phyloP scores from a whole-genome alignment of 2,329 filamentous ascomycete species.

The Saccharata proteae region DNA sequence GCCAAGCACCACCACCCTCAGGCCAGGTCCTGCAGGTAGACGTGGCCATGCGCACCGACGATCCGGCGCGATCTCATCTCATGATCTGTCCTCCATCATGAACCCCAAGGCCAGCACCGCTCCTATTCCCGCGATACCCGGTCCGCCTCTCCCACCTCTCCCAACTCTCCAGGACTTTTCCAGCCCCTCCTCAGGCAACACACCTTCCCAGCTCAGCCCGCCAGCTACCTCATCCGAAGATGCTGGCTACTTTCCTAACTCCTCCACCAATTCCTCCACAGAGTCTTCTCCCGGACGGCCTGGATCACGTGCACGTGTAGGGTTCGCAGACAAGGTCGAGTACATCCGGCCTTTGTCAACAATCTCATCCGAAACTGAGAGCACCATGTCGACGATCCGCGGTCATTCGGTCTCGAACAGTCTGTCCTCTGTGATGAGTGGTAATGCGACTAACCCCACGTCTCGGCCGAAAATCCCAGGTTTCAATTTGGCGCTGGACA shows the following conservation, averaged over 20 bases:
- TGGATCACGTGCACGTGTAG: conserved; percentile 53
- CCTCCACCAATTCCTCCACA: conserved; percentile 16
- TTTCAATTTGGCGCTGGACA: conserved; percentile 28
- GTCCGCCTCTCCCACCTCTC: no score
- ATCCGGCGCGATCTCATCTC: conserved; percentile 69
- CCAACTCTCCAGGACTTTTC: no score
- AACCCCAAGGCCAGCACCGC: conserved; percentile 44
- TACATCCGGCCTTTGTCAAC: conserved; percentile 75
- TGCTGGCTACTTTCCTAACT: conserved; percentile 9
- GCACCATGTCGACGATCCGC: conserved; percentile 56
- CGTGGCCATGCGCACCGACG: conserved; percentile 70
- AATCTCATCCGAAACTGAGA: conserved; percentile 74
- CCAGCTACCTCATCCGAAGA: not conserved
- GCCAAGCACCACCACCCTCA: conserved; percentile 38
- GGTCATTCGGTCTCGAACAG: conserved; percentile 68
- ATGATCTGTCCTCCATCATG: conserved; percentile 63
- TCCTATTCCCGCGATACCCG: conserved; percentile 47
- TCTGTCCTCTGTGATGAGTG: conserved; percentile 64
- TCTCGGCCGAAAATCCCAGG: conserved; percentile 28
- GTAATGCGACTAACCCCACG: conserved; percentile 34
- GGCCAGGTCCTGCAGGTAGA: conserved; percentile 39
- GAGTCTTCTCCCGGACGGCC: conserved; percentile 23
- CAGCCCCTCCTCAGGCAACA: no score
- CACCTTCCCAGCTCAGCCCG: no score
- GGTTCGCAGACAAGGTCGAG: conserved; percentile 74